Conservation (phyloP, 169 alveolate genomes). For the Gregarina niphandrodes region DNA sequence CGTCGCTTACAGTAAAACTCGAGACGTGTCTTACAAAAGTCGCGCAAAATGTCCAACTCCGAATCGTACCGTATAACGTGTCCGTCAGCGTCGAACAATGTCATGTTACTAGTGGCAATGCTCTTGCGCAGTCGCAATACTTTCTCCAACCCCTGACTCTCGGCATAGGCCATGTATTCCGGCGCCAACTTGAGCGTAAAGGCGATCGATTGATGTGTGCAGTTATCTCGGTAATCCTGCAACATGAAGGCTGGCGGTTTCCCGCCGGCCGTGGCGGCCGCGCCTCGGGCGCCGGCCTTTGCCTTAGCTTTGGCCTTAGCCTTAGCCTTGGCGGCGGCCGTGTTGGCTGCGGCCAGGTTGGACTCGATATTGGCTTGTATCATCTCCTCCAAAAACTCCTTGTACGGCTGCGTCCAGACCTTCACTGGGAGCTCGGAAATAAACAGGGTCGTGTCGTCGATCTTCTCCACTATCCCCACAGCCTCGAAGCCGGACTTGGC, state of each 20-base stretch:
- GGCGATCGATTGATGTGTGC: constrained; percentile 51
- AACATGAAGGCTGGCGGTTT: constrained; percentile 15
- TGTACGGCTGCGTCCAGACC: constrained; percentile 85
- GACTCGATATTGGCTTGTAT: constrained; percentile 7
- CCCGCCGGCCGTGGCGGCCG: constrained; percentile 15
- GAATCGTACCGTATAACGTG: constrained; percentile 56
- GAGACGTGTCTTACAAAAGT: constrained; percentile 65
- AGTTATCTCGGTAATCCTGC: constrained; percentile 44
- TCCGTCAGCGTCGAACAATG: constrained; percentile 68
- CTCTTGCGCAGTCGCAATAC: constrained; percentile 56
- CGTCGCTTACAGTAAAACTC: constrained; percentile 58
- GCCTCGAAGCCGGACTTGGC: constrained; percentile 30
- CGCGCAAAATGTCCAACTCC: constrained; percentile 66
- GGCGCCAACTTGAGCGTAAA: constrained; percentile 50
- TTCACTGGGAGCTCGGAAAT: constrained; percentile 88
- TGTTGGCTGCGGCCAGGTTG: constrained; percentile 1
- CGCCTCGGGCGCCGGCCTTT: constrained; percentile 14
- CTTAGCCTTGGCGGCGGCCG: constrained; percentile 10
- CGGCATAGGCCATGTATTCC: constrained; percentile 21
- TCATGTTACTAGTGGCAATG: constrained; percentile 56
- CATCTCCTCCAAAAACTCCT: constrained; percentile 59
- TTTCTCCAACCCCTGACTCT: constrained; percentile 62
- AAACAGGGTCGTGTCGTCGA: constrained; percentile 33
- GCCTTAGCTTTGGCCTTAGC: constrained; percentile 7
- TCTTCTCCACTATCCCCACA: constrained; percentile 29